These are phyloP conservation scores for Pinus albicaulis DNA, from an alignment of 75 land plant species.

Conservation along the genomic window DNA sequence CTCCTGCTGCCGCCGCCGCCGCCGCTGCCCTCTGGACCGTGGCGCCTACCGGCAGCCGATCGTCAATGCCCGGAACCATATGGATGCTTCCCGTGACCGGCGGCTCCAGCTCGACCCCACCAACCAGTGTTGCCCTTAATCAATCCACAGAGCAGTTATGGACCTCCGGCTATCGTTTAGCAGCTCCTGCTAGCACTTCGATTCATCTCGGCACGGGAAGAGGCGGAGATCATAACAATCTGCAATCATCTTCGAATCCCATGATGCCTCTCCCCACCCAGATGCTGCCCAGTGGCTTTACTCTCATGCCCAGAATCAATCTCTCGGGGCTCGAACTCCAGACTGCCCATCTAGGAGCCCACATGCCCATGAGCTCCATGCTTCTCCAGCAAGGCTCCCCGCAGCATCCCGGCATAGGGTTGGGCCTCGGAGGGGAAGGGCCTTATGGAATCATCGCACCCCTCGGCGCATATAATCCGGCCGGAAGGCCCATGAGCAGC, in stretches of 20 bases:
- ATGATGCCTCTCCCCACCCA: slow-evolving; percentile 7
- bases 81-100: slow-evolving; percentile 49
- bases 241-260: neutral
- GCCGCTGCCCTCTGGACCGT: slow-evolving; percentile 35
- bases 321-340: neutral
- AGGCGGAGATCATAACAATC: slow-evolving; percentile 11
- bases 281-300: slow-evolving; percentile 5
- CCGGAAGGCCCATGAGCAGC: neutral
- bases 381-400: neutral
- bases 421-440: slow-evolving; percentile 3
- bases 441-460: neutral
- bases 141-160: slow-evolving; percentile 12
- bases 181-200: slow-evolving; percentile 10
- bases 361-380: slow-evolving; percentile 3
- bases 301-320: slow-evolving; percentile 7
- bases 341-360: neutral
- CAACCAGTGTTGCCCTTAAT: slow-evolving; percentile 15
- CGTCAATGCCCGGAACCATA: slow-evolving; percentile 36
- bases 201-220: neutral
- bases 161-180: slow-evolving; percentile 31
- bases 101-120: slow-evolving; percentile 16
- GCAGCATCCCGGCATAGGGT: neutral
- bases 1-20: neutral
- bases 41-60: slow-evolving; percentile 32
- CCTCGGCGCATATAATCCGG: neutral